Base-by-base conservation (phyloP, 2,329 filamentous ascomycete species). In the Calonectria pseudoreteaudii region DNA sequence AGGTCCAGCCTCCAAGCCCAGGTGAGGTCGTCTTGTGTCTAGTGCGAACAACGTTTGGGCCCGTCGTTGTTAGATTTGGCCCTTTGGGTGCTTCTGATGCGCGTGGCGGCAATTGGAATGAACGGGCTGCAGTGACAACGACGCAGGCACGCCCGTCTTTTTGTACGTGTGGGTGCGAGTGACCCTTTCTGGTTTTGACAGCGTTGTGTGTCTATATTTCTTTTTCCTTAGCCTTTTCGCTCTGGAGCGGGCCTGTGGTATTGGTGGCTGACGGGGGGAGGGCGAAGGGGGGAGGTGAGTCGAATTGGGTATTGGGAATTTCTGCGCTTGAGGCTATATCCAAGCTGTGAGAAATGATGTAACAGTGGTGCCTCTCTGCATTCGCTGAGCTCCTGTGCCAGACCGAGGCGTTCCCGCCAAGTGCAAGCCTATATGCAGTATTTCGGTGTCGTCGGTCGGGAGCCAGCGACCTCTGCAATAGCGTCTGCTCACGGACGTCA, bases 41-140 rank as follows among this genome's bases (percentile, higher is more conserved):
- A 60, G 66, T 68, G 41, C 30, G 8, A 9, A 62, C 41, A 69
- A 49, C 67, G 67, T 69, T 69, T 62, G 67, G 53, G 36, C 67
- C 44, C 30, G 31, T 36, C 52, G 10, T 26, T 69, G 53, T 11
- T 50, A 38, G 53, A 69, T 47, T 41, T 52, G 41, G 53, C 41
- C 26, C 41, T 65, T 34, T 30, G 44, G n/a, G 44, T 38, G 53
- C 20, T 52, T 8, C 26, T 26, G 31, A 16, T 50, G 49, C n/a
- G 52, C 36, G 66, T 69, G 70, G 66, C 66, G 49, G 70, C 58
- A 44, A 34, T 60, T 66, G 70, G 66, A 72, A 72, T 69, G 70
- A 60, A 62, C 30, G 14, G 47, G 58, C 53, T 38, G 66, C 38
- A 44, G 38, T 60, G 41, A 47, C 36, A 47, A 56, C 47, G 26